phyloP scores from a whole-genome alignment of 31 red algal species.

The Asparagopsis taxiformis region DNA sequence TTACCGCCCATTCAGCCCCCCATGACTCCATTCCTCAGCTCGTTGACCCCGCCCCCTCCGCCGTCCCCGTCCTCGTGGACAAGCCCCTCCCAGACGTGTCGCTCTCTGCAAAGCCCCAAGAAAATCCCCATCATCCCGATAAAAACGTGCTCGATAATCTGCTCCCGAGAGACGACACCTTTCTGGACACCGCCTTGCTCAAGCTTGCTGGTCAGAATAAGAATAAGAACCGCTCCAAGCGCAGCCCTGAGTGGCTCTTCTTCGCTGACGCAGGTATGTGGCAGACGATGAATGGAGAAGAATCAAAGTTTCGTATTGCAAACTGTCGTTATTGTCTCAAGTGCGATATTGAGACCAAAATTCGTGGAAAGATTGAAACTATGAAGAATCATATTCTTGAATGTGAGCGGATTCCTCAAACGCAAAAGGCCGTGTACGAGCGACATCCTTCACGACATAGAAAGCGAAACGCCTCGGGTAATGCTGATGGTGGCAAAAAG shows the following conservation, averaged over 20 bases:
- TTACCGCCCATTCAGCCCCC: no score
- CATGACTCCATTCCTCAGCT: neutral
- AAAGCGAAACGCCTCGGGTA: conserved; percentile 11
- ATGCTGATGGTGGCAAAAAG: conserved; percentile 35
- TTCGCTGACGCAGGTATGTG: conserved; percentile 73
- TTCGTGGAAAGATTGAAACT: conserved; percentile 73
- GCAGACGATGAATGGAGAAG: conserved; percentile 73
- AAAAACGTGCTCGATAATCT: neutral
- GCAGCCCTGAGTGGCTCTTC: conserved; percentile 68
- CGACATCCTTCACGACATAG: conserved; percentile 54
- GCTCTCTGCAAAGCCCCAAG: neutral
- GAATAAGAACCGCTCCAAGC: conserved; percentile 69
- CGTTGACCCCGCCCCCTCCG: neutral
- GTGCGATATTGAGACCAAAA: conserved; percentile 46
- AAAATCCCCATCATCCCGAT: neutral
- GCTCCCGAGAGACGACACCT: conserved; percentile 17
- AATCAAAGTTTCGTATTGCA: conserved; percentile 71
- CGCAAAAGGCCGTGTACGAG: conserved; percentile 72
- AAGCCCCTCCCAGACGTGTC: neutral
- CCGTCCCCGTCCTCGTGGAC: neutral
- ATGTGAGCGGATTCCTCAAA: conserved; percentile 56
- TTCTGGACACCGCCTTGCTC: conserved; percentile 44
- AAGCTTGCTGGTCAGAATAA: conserved; percentile 51
- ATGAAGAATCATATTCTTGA: conserved; percentile 79
- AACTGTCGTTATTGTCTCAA: conserved; percentile 75